Conservation (phyloP, 768 basidiomycete species). For the Pholiota conissans region DNA sequence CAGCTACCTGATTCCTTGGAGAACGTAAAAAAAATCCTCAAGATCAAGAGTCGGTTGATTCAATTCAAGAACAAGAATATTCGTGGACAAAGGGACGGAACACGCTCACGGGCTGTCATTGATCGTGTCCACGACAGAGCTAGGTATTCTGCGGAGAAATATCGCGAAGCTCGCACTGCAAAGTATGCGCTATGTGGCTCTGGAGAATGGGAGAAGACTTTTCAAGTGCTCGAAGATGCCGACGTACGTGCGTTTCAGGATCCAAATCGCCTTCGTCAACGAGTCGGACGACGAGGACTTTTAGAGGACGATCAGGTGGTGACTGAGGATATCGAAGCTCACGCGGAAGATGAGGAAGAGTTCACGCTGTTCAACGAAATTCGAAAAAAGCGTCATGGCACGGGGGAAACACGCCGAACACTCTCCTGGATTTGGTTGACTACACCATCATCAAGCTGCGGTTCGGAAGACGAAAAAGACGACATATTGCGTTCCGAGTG, state of each 20-base stretch:
- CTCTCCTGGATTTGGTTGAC: not conserved
- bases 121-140: slow-evolving; percentile 16
- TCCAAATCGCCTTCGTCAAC: not conserved
- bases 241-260: not conserved
- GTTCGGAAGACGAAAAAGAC: not conserved
- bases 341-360: not conserved
- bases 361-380: not conserved
- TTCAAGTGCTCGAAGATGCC: slow-evolving; percentile 10
- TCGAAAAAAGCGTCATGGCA: not conserved
- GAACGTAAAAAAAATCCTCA: slow-evolving; percentile 16
- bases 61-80: slow-evolving; percentile 23
- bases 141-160: slow-evolving; percentile 10
- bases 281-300: not conserved
- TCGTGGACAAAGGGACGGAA: slow-evolving; percentile 21
- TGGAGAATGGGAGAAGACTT: slow-evolving; percentile 17
- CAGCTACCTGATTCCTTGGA: slow-evolving; percentile 21
- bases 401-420: not conserved
- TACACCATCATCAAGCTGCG: not conserved
- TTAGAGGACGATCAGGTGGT: not conserved
- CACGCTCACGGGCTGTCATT: slow-evolving; percentile 20
- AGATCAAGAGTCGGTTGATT: slow-evolving; percentile 20
- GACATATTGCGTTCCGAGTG: not conserved
- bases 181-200: slow-evolving; percentile 11
- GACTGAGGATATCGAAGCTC: not conserved
- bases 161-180: slow-evolving; percentile 14